phyloP scores from a whole-genome alignment of 495 filamentous ascomycete genomes.

The Aeminium ludgeri region DNA sequence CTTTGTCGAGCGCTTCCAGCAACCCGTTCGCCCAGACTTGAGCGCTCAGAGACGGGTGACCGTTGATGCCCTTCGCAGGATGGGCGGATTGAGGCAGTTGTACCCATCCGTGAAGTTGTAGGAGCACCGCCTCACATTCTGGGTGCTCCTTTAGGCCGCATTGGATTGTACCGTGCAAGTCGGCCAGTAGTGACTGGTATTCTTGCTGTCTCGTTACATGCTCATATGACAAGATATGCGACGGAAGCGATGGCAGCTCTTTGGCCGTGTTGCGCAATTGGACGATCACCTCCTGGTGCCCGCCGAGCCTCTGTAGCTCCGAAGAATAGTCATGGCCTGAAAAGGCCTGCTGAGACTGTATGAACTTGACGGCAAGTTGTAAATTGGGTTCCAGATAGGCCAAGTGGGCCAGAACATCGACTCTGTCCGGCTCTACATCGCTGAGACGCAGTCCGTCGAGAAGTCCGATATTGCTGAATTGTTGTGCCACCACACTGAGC shows the following conservation, averaged over 20 bases:
- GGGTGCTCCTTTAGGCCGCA: neutral
- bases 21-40: neutral
- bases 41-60: neutral
- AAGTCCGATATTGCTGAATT: neutral
- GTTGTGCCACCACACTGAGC: neutral
- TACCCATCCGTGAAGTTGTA: neutral
- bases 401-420: neutral
- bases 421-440: too few relatives aligned
- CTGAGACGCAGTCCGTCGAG: neutral
- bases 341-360: neutral
- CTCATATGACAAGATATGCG: too few relatives aligned
- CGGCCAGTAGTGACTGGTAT: too few relatives aligned
- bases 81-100: neutral
- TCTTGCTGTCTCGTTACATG: too few relatives aligned
- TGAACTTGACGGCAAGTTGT: neutral
- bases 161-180: too few relatives aligned
- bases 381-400: neutral
- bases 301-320: too few relatives aligned
- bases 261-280: too few relatives aligned
- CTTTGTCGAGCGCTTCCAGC: conserved; percentile 11
- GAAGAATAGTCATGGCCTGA: neutral
- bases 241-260: too few relatives aligned
- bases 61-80: neutral
- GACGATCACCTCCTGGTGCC: too few relatives aligned
- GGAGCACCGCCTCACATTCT: neutral